These are phyloP conservation scores for Alternaria postmessia DNA, from an alignment of 2,329 filamentous ascomycete genomes.

Conservation along the genomic window DNA sequence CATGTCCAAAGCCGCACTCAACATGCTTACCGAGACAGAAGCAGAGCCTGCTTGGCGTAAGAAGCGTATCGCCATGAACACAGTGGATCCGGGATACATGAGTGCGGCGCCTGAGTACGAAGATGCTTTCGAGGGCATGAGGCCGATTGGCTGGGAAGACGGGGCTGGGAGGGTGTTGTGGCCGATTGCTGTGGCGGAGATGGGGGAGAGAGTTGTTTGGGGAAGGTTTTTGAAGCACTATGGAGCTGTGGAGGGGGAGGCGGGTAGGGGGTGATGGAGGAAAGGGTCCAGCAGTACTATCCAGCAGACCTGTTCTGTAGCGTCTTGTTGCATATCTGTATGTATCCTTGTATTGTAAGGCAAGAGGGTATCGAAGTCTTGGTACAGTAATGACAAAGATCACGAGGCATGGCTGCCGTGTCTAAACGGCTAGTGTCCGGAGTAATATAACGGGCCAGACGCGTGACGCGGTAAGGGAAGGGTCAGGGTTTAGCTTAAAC, in stretches of 20 bases:
- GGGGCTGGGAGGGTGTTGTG: conserved; percentile 21
- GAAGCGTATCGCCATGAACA: conserved; percentile 19
- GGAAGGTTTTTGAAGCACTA: conserved; percentile 25
- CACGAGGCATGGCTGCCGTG: conserved; percentile 6
- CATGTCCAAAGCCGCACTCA: conserved; percentile 26
- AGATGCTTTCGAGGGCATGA: conserved; percentile 14
- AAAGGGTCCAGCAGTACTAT: not conserved
- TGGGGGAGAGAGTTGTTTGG: conserved; percentile 12
- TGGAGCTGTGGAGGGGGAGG: conserved; percentile 20
- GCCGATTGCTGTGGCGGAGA: conserved; percentile 20
- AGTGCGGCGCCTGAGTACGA: conserved; percentile 24
- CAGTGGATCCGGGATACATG: conserved; percentile 24
- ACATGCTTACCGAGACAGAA: conserved; percentile 26
- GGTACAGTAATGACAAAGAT: not conserved
- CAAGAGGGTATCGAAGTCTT: not conserved
- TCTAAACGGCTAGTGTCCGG: conserved; percentile 12
- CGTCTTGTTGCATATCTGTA: not conserved
- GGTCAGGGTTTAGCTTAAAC: conserved; percentile 10
- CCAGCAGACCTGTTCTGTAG: not conserved
- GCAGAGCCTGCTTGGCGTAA: conserved; percentile 14
- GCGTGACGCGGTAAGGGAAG: conserved; percentile 22
- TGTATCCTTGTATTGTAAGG: too few relatives aligned
- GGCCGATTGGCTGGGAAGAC: conserved; percentile 23
- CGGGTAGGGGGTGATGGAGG: conserved; percentile 14
- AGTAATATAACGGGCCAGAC: conserved; percentile 23